These are phyloP conservation scores for Corymbia citriodora DNA, from an alignment of 441 rosid species.

Conservation along the genomic window DNA sequence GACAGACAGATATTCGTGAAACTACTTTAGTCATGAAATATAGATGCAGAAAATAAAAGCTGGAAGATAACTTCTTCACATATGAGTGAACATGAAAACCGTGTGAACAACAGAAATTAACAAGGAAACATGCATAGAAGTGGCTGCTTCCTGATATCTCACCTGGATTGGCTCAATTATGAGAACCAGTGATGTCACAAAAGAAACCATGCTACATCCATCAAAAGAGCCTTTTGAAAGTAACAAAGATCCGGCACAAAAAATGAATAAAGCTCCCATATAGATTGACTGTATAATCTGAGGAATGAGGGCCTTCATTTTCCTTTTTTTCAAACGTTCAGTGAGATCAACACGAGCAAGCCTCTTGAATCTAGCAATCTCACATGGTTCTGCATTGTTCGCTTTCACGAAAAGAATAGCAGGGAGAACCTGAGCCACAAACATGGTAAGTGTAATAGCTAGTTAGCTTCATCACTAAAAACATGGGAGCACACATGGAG, in stretches of 20 bases:
- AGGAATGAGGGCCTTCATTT: conserved; percentile 89
- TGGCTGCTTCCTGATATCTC: neutral
- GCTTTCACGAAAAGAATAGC: conserved; percentile 88
- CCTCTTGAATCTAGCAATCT: conserved; percentile 63
- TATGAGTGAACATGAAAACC: neutral
- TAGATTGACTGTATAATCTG: conserved; percentile 70
- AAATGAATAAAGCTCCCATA: conserved; percentile 59
- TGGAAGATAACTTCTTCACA: neutral
- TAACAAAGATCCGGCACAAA: conserved; percentile 65
- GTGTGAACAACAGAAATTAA: neutral
- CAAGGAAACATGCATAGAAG: neutral
- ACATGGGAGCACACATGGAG: neutral
- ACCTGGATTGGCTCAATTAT: conserved; percentile 94
- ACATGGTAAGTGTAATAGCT: neutral
- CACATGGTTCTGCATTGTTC: conserved; percentile 74
- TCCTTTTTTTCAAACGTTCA: conserved; percentile 63
- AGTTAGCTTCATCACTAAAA: neutral
- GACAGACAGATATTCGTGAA: neutral
- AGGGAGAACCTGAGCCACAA: conserved; percentile 58
- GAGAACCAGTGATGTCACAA: conserved; percentile 74
- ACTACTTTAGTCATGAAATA: neutral
- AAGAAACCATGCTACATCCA: conserved; percentile 64
- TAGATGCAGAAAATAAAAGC: neutral
- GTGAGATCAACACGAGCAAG: conserved; percentile 60
- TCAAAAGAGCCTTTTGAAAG: conserved; percentile 58